Conservation (phyloP, 2,329 filamentous ascomycete genomes). For the Sporothrix variecibatus region DNA sequence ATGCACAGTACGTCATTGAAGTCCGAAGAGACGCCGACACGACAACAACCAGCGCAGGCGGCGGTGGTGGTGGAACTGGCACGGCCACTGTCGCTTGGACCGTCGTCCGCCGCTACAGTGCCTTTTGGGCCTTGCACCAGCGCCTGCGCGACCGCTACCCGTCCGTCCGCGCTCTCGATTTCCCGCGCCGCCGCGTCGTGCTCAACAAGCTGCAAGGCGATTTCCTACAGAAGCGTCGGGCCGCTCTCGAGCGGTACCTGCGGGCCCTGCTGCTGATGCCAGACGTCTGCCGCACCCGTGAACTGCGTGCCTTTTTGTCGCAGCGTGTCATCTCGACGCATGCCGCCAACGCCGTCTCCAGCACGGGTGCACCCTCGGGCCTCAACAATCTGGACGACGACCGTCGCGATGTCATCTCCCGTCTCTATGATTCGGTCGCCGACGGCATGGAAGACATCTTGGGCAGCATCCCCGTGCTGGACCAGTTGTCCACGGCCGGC, state of each 20-base stretch:
- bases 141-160: slow-evolving; percentile 81
- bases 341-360: slow-evolving; percentile 41
- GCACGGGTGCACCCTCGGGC: too few species aligned
- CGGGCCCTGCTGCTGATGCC: slow-evolving; percentile 79
- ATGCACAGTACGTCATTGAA: slow-evolving; percentile 89
- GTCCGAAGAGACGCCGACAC: slow-evolving; percentile 61
- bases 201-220: slow-evolving; percentile 97
- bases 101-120: slow-evolving; percentile 89
- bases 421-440: slow-evolving; percentile 93
- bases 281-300: slow-evolving; percentile 90
- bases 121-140: slow-evolving; percentile 95
- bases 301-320: slow-evolving; percentile 88
- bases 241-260: slow-evolving; percentile 83
- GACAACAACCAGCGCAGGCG: background rate
- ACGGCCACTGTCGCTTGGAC: slow-evolving; percentile 69
- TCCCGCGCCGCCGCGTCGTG: slow-evolving; percentile 86
- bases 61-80: too few species aligned
- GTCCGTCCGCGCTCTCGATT: slow-evolving; percentile 85
- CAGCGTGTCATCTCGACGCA: slow-evolving; percentile 68
- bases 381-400: slow-evolving; percentile 46
- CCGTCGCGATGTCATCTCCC: slow-evolving; percentile 85
- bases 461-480: slow-evolving; percentile 91
- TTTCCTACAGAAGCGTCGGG: slow-evolving; percentile 84
- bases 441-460: slow-evolving; percentile 98
- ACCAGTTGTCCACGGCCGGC: slow-evolving; percentile 88